Evolutionary conservation across 2,329 filamentous ascomycete species (phyloP).

Genomic region (Fusarium vanettenii): DNA sequence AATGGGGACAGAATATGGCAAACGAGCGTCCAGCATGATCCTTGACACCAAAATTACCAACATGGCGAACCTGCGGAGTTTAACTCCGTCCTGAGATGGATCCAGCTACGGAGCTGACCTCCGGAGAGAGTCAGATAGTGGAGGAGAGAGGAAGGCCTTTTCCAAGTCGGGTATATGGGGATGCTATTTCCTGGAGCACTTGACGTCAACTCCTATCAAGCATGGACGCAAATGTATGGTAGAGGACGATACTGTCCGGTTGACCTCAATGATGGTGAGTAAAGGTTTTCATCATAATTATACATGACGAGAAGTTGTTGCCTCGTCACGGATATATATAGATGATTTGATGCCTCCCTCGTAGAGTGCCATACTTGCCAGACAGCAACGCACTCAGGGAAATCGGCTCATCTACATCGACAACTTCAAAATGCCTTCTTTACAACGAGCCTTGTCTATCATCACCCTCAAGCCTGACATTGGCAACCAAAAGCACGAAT

Average conservation of each 20-base stretch:
- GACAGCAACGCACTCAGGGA: background rate
- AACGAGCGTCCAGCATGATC: background rate
- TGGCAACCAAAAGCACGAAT: constrained; percentile 17
- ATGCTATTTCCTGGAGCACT: constrained; percentile 4
- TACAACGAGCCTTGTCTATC: constrained; percentile 1
- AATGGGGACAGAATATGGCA: background rate
- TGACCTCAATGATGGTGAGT: background rate
- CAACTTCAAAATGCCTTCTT: background rate
- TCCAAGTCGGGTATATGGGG: background rate
- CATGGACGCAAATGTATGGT: background rate
- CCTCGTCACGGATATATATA: background rate
- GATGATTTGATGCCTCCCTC: background rate
- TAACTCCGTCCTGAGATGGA: background rate
- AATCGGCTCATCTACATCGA: background rate
- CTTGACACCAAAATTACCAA: background rate
- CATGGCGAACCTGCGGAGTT: background rate
- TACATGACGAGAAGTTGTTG: background rate
- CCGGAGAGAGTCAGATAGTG: constrained; percentile 1
- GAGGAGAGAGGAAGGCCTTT: background rate
- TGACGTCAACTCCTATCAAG: constrained; percentile 30
- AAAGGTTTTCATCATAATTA: constrained; percentile 3
- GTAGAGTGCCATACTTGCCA: background rate
- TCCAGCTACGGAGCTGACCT: constrained; percentile 19
- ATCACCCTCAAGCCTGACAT: constrained; percentile 10
- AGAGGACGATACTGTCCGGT: background rate